Evolutionary conservation across 192 early-diverging fungal genomes (phyloP), one percentile per base, ranked within the genome.

Genomic region (Thamnidium elegans): DNA sequence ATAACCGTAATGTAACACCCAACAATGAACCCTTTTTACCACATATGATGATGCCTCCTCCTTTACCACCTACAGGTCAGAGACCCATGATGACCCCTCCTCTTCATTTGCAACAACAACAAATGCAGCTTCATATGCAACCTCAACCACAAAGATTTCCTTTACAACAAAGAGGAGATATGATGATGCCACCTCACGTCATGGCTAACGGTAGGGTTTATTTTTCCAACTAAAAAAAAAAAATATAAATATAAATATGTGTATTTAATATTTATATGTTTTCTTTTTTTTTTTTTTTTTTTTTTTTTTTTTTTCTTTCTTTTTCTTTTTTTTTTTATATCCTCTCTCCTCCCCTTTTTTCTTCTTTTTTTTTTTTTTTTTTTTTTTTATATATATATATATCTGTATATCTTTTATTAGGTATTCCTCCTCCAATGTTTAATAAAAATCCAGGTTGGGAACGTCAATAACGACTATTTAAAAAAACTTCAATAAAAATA

Each of bases 141-240:
- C 7, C 7, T 15, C 53, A 55, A 55, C 21, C 6, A 55, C 53
- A 4, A 14, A 43, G 56, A 21, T 68, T 46, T 30, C 56, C 50
- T 45, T 34, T 68, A 17, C 58, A 61, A 17, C 11, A 43, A 46
- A 39, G 36, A 39, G 36, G 36, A 9, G 53, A 60, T 11, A 66
- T 66, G 65, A 55, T 66, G 53, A 64, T 52, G 20, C 51, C 51
- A 31, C 50, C 52, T 42, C 63, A 65, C 11, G 52, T 63, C 30
- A 67, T 67, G 66, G 30, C 66, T 4, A 67, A 62, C 17, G 66
- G 66, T 62, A 62, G 36, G 36, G 36, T 39, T 39, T 39, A 39
- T 39, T 39, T 9, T 39, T 39, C 36, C 36, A 9, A 39, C 5
- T 9, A 39, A 39, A 39, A 36, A 36, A 36, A 36, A 36, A 39